Evolutionary conservation across 2,329 filamentous ascomycete genomes (phyloP).

Genomic region (Ophidiomyces ophidiicola): DNA sequence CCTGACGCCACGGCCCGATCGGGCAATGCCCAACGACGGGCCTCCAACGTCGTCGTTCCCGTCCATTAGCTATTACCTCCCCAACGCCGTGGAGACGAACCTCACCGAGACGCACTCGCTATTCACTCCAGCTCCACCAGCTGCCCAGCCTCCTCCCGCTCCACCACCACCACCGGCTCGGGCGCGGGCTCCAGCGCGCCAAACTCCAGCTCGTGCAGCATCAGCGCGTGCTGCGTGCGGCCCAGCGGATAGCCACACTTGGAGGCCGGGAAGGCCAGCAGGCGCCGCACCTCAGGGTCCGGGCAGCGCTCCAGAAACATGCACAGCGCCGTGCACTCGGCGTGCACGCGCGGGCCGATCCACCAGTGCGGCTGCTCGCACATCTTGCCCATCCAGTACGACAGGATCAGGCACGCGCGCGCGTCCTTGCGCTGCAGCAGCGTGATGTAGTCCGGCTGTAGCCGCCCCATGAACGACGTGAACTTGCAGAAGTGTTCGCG

Average conservation of each 20-base stretch:
- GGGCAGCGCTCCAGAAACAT: slow-evolving; percentile 25
- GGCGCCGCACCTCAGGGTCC: slow-evolving; percentile 20
- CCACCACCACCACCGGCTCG: too few species aligned
- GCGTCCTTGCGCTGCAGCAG: slow-evolving; percentile 23
- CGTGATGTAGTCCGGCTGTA: slow-evolving; percentile 23
- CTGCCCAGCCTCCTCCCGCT: slow-evolving; percentile 14
- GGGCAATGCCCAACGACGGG: too few species aligned
- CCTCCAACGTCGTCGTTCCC: too few species aligned
- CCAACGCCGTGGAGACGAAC: too few species aligned
- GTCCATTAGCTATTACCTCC: too few species aligned
- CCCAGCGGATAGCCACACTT: slow-evolving; percentile 24
- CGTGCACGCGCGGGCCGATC: slow-evolving; percentile 22
- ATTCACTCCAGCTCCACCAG: slow-evolving; percentile 7
- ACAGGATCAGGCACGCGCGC: slow-evolving; percentile 25
- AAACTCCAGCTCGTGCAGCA: too few species aligned
- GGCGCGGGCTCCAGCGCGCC: too few species aligned
- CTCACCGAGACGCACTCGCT: too few species aligned
- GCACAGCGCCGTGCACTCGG: slow-evolving; percentile 29
- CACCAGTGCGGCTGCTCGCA: slow-evolving; percentile 21
- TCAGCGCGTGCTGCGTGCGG: too few species aligned
- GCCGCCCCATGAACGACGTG: slow-evolving; percentile 26
- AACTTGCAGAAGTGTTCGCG: slow-evolving; percentile 20
- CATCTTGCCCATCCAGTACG: slow-evolving; percentile 27
- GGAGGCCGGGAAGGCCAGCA: slow-evolving; percentile 26
- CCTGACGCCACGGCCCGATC: too few species aligned